Evolutionary conservation across 441 rosid species (phyloP), one percentile per base, ranked within the genome.

Genomic region (Pelargonium australe): DNA sequence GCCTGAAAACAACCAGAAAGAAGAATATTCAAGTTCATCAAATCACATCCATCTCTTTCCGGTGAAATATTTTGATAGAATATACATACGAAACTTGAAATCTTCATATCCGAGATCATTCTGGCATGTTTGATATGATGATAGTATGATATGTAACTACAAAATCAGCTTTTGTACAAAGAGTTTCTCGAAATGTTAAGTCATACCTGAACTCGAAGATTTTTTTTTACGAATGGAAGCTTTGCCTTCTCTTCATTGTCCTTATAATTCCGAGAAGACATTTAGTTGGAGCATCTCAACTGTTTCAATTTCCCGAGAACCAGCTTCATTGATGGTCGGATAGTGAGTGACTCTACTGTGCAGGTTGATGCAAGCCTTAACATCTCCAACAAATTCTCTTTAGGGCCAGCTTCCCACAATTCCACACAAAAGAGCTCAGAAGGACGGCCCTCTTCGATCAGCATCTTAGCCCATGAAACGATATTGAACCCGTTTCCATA

Each of bases 401-500:
- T 89, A 4, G 97, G 94, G 61, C 91, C 90, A 0, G 78, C 81
- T 49, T 90, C 94, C 95, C 96, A 91, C 2, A 94, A 68, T 55
- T 89, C 94, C 3, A 81, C 72, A 0, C 88, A 81, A 83, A 92
- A 92, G 70, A 92, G 89, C 66, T 89, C 96, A 66, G 82, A 85
- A 4, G 96, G 91, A 57, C 85, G 82, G 47, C 96, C 98, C 71
- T 84, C 89, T 47, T 83, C 79, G 25, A 92, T 73, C 67, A 92
- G 89, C 93, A 88, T 83, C 72, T 89, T 85, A 2, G 82, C 96
- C 96, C 95, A 92, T 1, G 89, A 84, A 13, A 92, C 96, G 5
- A 92, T 88, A 80, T 92, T 92, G 78, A 92, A 92, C 34, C 95
- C 93, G 16, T 92, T 89, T 64, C 93, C 98, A 2, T 84, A 91